phyloP scores from a whole-genome alignment of 805 yeast genomes.

The Limtongia smithiae region DNA sequence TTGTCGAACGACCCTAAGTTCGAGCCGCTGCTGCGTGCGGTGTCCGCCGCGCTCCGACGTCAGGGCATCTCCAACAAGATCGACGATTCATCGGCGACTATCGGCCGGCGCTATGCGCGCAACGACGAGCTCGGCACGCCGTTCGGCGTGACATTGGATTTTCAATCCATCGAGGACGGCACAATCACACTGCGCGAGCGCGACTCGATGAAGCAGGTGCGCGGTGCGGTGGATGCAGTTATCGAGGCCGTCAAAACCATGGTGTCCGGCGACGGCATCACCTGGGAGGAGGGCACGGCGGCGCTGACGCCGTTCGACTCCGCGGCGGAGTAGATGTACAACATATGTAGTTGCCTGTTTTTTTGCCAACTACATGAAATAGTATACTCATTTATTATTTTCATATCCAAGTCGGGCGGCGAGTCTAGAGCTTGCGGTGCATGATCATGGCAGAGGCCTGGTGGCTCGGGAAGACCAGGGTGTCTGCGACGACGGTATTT shows the following conservation, averaged over 20 bases:
- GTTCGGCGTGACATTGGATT: constrained; percentile 95
- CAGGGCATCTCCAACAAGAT: constrained; percentile 90
- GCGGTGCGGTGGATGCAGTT: constrained; percentile 77
- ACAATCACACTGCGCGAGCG: constrained; percentile 95
- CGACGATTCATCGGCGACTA: constrained; percentile 95
- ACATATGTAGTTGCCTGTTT: neutral
- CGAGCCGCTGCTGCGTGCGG: constrained; percentile 66
- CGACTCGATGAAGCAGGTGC: constrained; percentile 93
- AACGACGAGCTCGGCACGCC: constrained; percentile 99
- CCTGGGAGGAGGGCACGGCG: constrained; percentile 86
- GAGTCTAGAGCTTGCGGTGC: constrained; percentile 28
- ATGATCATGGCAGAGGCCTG: constrained; percentile 43
- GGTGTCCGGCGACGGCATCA: constrained; percentile 59
- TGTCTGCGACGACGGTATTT: constrained; percentile 74
- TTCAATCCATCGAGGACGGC: constrained; percentile 81
- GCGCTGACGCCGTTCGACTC: constrained; percentile 68
- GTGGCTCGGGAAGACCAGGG: constrained; percentile 76
- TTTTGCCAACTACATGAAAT: neutral
- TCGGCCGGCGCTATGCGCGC: constrained; percentile 97
- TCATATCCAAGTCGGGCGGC: too few species aligned
- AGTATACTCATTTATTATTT: neutral
- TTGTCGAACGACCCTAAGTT: constrained; percentile 79
- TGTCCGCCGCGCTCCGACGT: constrained; percentile 67
- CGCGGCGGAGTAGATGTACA: constrained; percentile 13
- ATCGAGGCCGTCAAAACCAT: constrained; percentile 67